Conservation (phyloP, 2,329 filamentous ascomycete species). For the Aureobasidium subglaciale region DNA sequence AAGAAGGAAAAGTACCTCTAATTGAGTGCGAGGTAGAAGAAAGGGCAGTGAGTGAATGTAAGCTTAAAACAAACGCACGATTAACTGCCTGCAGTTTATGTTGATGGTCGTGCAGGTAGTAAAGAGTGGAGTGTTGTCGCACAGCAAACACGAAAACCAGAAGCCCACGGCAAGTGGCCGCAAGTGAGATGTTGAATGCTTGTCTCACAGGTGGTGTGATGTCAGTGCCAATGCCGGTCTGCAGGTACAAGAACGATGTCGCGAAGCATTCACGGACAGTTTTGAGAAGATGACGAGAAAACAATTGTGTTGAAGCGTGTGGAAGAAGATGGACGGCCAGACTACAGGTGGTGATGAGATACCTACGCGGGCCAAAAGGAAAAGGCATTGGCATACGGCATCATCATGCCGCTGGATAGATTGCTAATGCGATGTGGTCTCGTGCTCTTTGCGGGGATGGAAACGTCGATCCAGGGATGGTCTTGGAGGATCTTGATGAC, state of each 20-base stretch:
- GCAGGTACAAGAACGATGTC: background rate
- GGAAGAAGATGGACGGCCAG: background rate
- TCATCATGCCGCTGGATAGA: background rate
- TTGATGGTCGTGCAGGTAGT: background rate
- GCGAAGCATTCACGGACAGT: background rate
- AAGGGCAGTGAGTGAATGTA: background rate
- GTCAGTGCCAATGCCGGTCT: background rate
- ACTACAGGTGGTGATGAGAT: too few relatives aligned
- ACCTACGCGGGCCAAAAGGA: background rate
- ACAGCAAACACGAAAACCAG: background rate
- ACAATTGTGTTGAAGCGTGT: background rate
- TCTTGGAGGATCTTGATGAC: background rate
- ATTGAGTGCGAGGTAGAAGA: too few relatives aligned
- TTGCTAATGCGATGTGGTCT: conserved; percentile 5
- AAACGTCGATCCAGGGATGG: conserved; percentile 1
- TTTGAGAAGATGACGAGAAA: background rate
- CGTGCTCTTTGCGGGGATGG: conserved; percentile 6
- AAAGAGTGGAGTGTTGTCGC: background rate
- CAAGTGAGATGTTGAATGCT: background rate
- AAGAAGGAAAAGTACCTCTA: background rate
- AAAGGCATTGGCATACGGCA: conserved; percentile 10
- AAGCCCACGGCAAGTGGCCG: background rate
- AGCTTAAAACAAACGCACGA: background rate
- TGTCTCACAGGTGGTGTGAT: conserved; percentile 4
- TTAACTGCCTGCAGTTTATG: conserved; percentile 2